Percentiles rank a stretch among this genome's conserved stretches.
These are phyloP conservation scores for Talaromyces sp. DNA, from an alignment of 2,329 filamentous ascomycete genomes.

Conservation along the genomic window DNA sequence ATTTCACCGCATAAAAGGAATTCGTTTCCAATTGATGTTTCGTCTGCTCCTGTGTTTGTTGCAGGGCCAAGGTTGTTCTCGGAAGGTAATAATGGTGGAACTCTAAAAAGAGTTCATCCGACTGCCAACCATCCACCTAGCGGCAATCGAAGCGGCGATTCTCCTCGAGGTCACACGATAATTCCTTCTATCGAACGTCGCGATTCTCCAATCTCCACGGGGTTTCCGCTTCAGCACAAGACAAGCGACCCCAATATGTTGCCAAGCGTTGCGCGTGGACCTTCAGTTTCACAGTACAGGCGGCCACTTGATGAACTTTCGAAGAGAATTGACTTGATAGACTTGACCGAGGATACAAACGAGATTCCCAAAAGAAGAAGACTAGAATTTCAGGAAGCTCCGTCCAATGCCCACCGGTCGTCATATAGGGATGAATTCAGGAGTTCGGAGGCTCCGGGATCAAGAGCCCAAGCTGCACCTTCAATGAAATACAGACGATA, in stretches of 20 bases:
- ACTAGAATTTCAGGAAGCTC: slow-evolving; percentile 26
- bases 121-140: slow-evolving; percentile 20
- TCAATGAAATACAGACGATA: background rate
- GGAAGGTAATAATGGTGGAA: slow-evolving; percentile 17
- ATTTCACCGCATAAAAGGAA: slow-evolving; percentile 21
- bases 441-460: background rate
- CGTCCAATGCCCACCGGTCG: slow-evolving; percentile 7
- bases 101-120: slow-evolving; percentile 21
- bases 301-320: slow-evolving; percentile 25
- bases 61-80: slow-evolving; percentile 27
- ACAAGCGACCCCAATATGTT: slow-evolving; percentile 14
- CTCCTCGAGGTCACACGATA: slow-evolving; percentile 28
- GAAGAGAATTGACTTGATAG: slow-evolving; percentile 22
- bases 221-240: background rate
- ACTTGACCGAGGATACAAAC: slow-evolving; percentile 26
- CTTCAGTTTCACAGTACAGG: slow-evolving; percentile 30
- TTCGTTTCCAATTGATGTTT: slow-evolving; percentile 20
- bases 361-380: slow-evolving; percentile 35
- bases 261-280: slow-evolving; percentile 26
- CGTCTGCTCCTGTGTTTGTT: slow-evolving; percentile 33
- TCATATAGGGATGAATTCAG: slow-evolving; percentile 15
- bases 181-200: slow-evolving; percentile 37
- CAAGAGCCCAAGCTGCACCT: background rate
- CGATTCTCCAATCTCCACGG: slow-evolving; percentile 19
- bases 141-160: slow-evolving; percentile 21